Conservation (phyloP, 768 basidiomycete species). For the Leccinum fibrillosum region DNA sequence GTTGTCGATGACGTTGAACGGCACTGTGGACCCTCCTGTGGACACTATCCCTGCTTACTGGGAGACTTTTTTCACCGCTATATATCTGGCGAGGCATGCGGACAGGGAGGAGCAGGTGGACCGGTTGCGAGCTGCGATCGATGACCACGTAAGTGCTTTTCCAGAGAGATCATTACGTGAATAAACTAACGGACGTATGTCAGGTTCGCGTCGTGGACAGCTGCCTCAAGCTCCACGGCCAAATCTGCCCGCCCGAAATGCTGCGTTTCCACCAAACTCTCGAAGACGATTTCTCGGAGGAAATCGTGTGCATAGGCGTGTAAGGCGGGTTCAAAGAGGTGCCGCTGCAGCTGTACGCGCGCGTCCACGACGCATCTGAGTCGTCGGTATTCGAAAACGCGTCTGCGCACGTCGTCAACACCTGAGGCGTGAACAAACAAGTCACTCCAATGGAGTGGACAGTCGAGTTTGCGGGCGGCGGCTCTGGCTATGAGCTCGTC, state of each 20-base stretch:
- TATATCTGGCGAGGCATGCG: slow-evolving; percentile 65
- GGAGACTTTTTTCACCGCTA: slow-evolving; percentile 67
- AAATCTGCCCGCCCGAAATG: slow-evolving; percentile 83
- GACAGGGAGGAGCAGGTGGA: slow-evolving; percentile 70
- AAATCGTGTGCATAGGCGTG: slow-evolving; percentile 67
- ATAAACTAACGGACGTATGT: not conserved
- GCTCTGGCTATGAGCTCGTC: slow-evolving; percentile 52
- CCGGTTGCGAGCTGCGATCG: slow-evolving; percentile 68
- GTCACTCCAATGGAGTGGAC: slow-evolving; percentile 33
- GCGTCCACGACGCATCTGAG: slow-evolving; percentile 39
- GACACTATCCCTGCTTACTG: slow-evolving; percentile 75
- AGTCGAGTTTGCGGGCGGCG: slow-evolving; percentile 14
- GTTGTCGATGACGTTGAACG: slow-evolving; percentile 83
- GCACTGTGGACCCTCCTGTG: slow-evolving; percentile 77
- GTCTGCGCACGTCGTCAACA: slow-evolving; percentile 45
- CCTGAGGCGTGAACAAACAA: no score
- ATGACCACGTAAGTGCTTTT: slow-evolving; percentile 63
- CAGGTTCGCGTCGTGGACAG: slow-evolving; percentile 79
- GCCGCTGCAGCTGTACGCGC: slow-evolving; percentile 35
- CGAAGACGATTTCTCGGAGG: slow-evolving; percentile 79
- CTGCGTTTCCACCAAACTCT: slow-evolving; percentile 87
- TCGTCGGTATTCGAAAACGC: slow-evolving; percentile 45
- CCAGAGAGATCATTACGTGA: not conserved
- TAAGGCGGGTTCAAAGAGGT: slow-evolving; percentile 52
- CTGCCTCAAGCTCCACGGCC: slow-evolving; percentile 79